phyloP scores from a whole-genome alignment of 2,329 filamentous ascomycete genomes.

The Microdochium nivale region DNA sequence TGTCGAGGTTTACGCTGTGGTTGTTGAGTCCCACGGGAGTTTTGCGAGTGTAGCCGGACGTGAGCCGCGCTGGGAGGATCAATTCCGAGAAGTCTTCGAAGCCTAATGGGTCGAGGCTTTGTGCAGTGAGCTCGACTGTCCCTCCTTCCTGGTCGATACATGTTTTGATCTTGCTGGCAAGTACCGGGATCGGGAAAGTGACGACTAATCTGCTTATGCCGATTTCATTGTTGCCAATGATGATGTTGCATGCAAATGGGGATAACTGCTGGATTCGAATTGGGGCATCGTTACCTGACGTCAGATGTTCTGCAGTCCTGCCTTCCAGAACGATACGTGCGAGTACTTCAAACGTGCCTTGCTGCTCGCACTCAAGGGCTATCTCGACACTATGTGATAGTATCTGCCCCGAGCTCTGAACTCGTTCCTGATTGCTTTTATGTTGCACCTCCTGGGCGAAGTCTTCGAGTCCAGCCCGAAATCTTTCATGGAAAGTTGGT shows the following conservation, averaged over 20 bases:
- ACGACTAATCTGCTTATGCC: background rate
- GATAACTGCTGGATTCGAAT: background rate
- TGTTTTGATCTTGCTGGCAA: background rate
- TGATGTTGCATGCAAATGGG: background rate
- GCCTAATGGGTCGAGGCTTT: conserved; percentile 22
- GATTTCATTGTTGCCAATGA: background rate
- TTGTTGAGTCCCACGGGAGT: conserved; percentile 27
- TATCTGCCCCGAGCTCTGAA: no score
- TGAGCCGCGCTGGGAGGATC: background rate
- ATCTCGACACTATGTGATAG: no score
- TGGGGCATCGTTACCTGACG: background rate
- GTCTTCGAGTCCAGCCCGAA: no score
- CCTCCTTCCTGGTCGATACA: background rate
- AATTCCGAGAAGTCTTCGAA: conserved; percentile 13
- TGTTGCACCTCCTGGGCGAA: no score
- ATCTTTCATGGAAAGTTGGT: no score
- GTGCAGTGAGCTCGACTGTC: background rate
- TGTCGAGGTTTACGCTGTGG: conserved; percentile 34
- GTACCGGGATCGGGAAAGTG: background rate
- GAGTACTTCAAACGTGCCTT: background rate
- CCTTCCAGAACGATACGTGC: background rate
- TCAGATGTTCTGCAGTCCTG: background rate
- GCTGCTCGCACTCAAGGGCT: background rate
- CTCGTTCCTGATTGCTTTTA: no score
- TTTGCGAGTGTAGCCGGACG: background rate